Evolutionary conservation across 306 rosid genomes (phyloP).

Genomic region (Prinsepia uniflora): DNA sequence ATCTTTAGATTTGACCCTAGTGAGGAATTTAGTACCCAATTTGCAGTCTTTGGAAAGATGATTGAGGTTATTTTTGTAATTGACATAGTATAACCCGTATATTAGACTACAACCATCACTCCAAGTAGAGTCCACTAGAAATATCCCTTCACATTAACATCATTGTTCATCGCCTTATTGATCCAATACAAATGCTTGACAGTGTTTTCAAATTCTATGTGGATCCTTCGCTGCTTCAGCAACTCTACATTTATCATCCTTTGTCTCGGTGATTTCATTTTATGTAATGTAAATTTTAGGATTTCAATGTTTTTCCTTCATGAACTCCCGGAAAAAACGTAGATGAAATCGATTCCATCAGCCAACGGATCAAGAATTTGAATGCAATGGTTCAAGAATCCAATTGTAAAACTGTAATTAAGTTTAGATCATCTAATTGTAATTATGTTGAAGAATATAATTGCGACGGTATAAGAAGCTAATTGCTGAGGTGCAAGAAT

Average conservation of each 20-base stretch:
- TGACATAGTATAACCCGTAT: slow-evolving; percentile 8
- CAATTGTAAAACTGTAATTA: too few species aligned
- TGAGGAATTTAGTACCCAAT: slow-evolving; percentile 6
- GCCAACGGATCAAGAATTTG: slow-evolving; percentile 17
- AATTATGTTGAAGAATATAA: too few species aligned
- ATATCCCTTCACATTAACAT: slow-evolving; percentile 21
- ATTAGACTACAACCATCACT: slow-evolving; percentile 13
- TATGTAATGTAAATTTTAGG: slow-evolving; percentile 23
- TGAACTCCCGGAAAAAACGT: slow-evolving; percentile 17
- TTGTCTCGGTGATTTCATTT: slow-evolving; percentile 12
- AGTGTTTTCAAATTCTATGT: slow-evolving; percentile 4
- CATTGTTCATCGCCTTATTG: not conserved
- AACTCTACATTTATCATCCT: not conserved
- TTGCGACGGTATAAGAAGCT: too few species aligned
- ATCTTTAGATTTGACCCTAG: too few species aligned
- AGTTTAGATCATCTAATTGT: too few species aligned
- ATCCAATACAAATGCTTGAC: slow-evolving; percentile 22
- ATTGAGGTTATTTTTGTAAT: slow-evolving; percentile 13
- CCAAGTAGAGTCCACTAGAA: slow-evolving; percentile 11
- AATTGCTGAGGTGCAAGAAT: too few species aligned
- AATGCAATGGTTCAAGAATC: too few species aligned
- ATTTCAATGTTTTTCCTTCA: slow-evolving; percentile 11
- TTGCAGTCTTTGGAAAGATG: slow-evolving; percentile 1
- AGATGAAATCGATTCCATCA: slow-evolving; percentile 17
- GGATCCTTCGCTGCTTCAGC: slow-evolving; percentile 6